Percentiles rank a stretch among this genome's conserved stretches.
phyloP scores from a whole-genome alignment of 768 basidiomycete species.

The Boletus pseudo-olivaceus region DNA sequence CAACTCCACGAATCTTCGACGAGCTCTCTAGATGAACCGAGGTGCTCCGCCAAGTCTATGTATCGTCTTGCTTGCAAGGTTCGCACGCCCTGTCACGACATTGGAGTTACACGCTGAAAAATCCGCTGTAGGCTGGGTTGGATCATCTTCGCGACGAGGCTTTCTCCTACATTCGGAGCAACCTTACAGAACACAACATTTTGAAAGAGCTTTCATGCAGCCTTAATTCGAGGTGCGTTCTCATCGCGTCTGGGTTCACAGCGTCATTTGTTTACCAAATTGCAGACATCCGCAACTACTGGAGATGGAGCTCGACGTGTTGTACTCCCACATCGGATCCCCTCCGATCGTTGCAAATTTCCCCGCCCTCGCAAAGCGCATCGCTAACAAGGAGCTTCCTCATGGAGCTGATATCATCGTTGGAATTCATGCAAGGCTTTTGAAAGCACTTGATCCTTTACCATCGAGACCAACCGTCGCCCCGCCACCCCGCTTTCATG shows the following conservation, averaged over 20 bases:
- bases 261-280: not conserved
- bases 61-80: conserved; percentile 42
- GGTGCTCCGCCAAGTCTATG: conserved; percentile 44
- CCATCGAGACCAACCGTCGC: not conserved
- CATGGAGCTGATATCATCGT: conserved; percentile 25
- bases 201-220: conserved; percentile 21
- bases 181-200: conserved; percentile 22
- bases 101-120: not conserved
- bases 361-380: conserved; percentile 10
- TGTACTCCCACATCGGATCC: conserved; percentile 17
- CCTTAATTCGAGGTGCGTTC: conserved; percentile 14
- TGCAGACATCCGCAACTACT: conserved; percentile 16
- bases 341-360: conserved; percentile 9
- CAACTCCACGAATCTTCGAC: not conserved
- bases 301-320: conserved; percentile 23
- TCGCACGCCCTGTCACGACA: not conserved
- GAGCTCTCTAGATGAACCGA: not conserved
- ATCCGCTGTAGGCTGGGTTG: conserved; percentile 16
- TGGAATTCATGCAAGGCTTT: conserved; percentile 17
- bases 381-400: conserved; percentile 12
- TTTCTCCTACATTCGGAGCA: conserved; percentile 13
- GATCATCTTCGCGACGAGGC: conserved; percentile 16
- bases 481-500: no score
- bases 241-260: no score
- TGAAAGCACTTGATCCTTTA: conserved; percentile 3